phyloP scores from a whole-genome alignment of 352 stramenopile species.

The Phytophthora pluvialis region DNA sequence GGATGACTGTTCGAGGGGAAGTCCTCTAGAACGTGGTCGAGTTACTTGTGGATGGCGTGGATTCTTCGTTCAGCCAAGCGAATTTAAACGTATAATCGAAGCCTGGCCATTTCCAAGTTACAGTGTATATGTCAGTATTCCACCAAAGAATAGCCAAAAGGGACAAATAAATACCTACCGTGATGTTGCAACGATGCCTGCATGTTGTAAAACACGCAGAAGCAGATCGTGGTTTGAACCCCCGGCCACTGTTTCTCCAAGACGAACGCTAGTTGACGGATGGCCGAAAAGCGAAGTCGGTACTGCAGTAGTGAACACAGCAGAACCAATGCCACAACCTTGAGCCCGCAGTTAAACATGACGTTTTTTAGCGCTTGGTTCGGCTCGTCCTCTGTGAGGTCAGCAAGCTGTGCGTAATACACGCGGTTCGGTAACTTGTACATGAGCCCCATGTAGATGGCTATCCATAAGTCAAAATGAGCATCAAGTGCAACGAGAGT shows the following conservation, averaged over 20 bases:
- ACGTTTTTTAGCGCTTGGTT: slow-evolving; percentile 20
- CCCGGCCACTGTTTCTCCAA: slow-evolving; percentile 34
- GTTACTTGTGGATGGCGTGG: background rate
- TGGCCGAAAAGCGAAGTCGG: slow-evolving; percentile 18
- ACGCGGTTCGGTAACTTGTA: slow-evolving; percentile 29
- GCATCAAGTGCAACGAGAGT: background rate
- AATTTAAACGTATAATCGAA: slow-evolving; percentile 24
- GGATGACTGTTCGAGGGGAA: too few relatives aligned
- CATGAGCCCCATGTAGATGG: slow-evolving; percentile 30
- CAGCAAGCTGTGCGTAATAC: slow-evolving; percentile 30
- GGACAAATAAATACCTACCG: slow-evolving; percentile 14
- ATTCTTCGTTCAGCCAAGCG: slow-evolving; percentile 8
- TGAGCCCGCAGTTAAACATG: slow-evolving; percentile 28
- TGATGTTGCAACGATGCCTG: slow-evolving; percentile 37
- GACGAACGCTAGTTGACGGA: slow-evolving; percentile 49
- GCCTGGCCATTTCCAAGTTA: background rate
- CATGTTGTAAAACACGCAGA: slow-evolving; percentile 45
- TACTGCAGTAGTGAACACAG: slow-evolving; percentile 11
- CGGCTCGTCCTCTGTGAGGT: slow-evolving; percentile 23
- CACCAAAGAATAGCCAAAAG: background rate
- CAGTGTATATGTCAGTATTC: too few relatives aligned
- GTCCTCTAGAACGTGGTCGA: background rate
- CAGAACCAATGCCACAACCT: slow-evolving; percentile 21
- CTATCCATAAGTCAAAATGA: background rate
- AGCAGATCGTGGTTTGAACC: slow-evolving; percentile 41